A percentile compares a stretch with the other conserved stretches of the same genome.
These are phyloP conservation scores for Pseudogymnoascus sp. DNA, from an alignment of 2,329 filamentous ascomycete genomes.

Conservation along the genomic window DNA sequence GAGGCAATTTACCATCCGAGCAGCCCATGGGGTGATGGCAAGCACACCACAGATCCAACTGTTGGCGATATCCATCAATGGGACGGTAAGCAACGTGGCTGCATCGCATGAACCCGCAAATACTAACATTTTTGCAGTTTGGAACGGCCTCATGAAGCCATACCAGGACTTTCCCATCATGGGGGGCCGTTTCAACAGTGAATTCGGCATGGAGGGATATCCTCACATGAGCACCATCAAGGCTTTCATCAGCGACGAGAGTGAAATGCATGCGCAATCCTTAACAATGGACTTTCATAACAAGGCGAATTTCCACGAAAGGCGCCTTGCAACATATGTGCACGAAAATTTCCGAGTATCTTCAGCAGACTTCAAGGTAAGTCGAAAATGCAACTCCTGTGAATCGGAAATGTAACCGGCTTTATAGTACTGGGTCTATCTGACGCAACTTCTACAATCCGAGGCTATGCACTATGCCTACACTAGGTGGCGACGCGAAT, in stretches of 20 bases:
- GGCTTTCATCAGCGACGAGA: conserved; percentile 41
- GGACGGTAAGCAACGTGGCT: conserved; percentile 34
- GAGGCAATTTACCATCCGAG: conserved; percentile 73
- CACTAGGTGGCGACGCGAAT: conserved; percentile 24
- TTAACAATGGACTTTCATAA: conserved; percentile 49
- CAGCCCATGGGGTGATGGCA: conserved; percentile 69
- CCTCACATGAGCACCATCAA: conserved; percentile 39
- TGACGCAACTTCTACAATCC: conserved; percentile 23
- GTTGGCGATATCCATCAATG: conserved; percentile 50
- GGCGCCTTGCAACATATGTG: conserved; percentile 37
- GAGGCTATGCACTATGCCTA: conserved; percentile 27
- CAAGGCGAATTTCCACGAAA: conserved; percentile 46
- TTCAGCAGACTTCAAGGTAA: conserved; percentile 18
- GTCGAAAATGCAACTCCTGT: neutral
- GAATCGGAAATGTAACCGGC: neutral
- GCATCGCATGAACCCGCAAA: neutral
- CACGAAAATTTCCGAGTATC: conserved; percentile 26
- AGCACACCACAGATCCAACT: conserved; percentile 51
- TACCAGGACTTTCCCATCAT: conserved; percentile 44
- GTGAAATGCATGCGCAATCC: conserved; percentile 43
- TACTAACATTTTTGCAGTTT: conserved; percentile 30
- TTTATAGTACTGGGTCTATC: conserved; percentile 23
- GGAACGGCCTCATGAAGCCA: conserved; percentile 47
- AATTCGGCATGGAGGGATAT: conserved; percentile 49
- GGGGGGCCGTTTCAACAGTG: conserved; percentile 46